Evolutionary conservation across 805 yeast species (phyloP), one percentile per base, ranked within the genome.

Genomic region (Wickerhamomyces pijperi): DNA sequence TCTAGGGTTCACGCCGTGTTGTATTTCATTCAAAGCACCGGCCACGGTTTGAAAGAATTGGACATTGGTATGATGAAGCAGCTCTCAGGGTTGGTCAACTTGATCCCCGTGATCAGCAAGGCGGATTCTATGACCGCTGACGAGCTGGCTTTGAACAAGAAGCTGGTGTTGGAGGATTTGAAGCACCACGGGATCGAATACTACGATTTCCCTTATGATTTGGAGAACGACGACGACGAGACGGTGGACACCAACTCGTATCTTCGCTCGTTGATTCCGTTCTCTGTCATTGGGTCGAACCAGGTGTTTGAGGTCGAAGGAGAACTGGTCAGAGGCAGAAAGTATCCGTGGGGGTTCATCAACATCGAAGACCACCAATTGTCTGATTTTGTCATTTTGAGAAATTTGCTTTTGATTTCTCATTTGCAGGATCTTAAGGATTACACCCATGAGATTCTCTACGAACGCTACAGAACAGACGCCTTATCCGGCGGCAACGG

Each of bases 401-500:
- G 87, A 58, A 85, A 84, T 53, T 75, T 87, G 4, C 64, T 87
- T 43, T 71, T 87, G 53, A 81, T 83, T 51, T 78, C 92, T 15
- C 95, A 86, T 61, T 70, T 87, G 60, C 79, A 79, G 56, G 96
- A 87, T 55, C 76, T 87, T 60, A 85, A 85, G 62, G 96, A 87
- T 51, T 70, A 74, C 53, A 87, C 97, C 7, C 94, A 83, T 57
- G 95, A 86, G 56, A 72, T 78, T 32, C 65, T 87, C 46, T 87
- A 87, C 59, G 97, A 87, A 60, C 79, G 78, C 55, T 87, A 87
- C 62, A 79, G 97, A 70, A 83, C 95, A 9, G 86, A 78, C 53
- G 87, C 88, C 15, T 70, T 83, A 46, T 76, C 85, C 21, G 79
- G 82, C 19, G 78, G 82, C 23, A 80, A 76, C 43, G 65, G 50